Conservation (phyloP, 257 asterid genomes). For the Rhazya stricta region DNA sequence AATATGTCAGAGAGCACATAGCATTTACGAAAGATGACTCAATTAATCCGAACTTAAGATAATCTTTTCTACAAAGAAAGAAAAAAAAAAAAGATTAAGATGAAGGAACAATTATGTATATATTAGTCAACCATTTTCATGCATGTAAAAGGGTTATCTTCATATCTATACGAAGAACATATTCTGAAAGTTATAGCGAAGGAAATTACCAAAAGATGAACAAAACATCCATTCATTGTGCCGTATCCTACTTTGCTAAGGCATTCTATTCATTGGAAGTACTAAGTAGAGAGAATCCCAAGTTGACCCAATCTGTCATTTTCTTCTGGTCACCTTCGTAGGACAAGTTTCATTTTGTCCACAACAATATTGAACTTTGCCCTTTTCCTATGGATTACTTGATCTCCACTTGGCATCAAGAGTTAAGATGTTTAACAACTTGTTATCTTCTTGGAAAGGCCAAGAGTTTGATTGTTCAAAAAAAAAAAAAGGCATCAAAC, state of each 20-base stretch:
- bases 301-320: background rate
- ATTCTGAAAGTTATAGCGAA: background rate
- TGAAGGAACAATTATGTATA: no score
- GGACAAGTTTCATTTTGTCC: background rate
- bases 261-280: background rate
- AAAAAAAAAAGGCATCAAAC: slow-evolving; percentile 41
- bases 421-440: background rate
- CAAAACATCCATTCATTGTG: background rate
- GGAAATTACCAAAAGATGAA: background rate
- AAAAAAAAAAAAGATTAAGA: no score
- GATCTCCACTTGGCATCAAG: background rate
- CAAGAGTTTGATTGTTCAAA: background rate
- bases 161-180: background rate
- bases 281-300: background rate
- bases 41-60: no score
- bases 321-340: background rate
- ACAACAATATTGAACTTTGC: no score
- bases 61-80: no score
- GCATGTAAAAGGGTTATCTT: background rate
- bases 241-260: no score
- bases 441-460: background rate
- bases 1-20: no score
- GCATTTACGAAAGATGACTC: no score
- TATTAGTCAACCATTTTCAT: background rate
- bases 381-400: background rate